These are phyloP conservation scores for Phytophthora rubi DNA, from an alignment of 352 stramenopile species.

Conservation along the genomic window DNA sequence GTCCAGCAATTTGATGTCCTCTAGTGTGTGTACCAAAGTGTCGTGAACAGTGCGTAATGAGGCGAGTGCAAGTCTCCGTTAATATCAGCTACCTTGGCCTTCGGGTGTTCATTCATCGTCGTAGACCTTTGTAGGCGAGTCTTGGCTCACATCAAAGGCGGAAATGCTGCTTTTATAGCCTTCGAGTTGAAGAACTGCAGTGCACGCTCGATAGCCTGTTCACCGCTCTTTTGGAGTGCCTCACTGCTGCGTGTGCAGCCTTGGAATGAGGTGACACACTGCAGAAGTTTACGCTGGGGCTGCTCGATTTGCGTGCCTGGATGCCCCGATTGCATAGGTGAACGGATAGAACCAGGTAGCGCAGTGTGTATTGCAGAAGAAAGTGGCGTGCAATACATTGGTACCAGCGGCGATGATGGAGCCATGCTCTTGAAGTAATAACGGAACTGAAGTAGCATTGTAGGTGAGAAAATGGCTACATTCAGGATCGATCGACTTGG, in stretches of 20 bases:
- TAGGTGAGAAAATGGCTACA: too few relatives aligned
- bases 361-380: too few relatives aligned
- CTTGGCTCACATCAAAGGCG: slow-evolving; percentile 2
- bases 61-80: slow-evolving; percentile 13
- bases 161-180: slow-evolving; percentile 35
- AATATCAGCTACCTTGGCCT: slow-evolving; percentile 20
- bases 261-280: slow-evolving; percentile 77
- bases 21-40: slow-evolving; percentile 28
- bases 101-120: slow-evolving; percentile 1
- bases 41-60: slow-evolving; percentile 19
- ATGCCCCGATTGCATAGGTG: too few relatives aligned
- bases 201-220: slow-evolving; percentile 64
- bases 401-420: too few relatives aligned
- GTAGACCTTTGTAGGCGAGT: neutral
- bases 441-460: too few relatives aligned
- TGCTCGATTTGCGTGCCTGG: slow-evolving; percentile 45
- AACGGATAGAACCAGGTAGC: too few relatives aligned
- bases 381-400: too few relatives aligned
- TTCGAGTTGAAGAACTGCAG: slow-evolving; percentile 59
- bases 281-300: slow-evolving; percentile 65
- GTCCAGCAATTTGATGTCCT: slow-evolving; percentile 45
- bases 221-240: slow-evolving; percentile 53
- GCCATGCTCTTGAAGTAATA: too few relatives aligned
- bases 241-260: slow-evolving; percentile 54
- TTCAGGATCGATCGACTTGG: too few relatives aligned